A percentile compares a stretch with the other conserved stretches of the same genome.
Conservation (phyloP, 2,329 filamentous ascomycete species). For the Blastomyces parvus region DNA sequence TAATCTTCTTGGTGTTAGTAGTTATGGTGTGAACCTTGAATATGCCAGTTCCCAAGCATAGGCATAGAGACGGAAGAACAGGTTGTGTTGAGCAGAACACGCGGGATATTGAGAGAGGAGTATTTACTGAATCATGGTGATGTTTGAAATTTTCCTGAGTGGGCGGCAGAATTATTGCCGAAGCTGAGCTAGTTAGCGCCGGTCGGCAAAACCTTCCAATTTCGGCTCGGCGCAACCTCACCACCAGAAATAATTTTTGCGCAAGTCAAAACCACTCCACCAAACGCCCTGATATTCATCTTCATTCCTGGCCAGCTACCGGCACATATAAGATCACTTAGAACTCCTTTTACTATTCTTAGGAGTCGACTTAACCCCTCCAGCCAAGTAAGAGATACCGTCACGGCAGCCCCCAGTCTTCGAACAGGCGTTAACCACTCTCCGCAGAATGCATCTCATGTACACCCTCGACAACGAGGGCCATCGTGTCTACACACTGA, state of each 20-base stretch:
- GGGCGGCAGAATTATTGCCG: no score
- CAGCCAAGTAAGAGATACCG: neutral
- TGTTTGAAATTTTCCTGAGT: neutral
- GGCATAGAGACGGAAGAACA: neutral
- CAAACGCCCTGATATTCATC: neutral
- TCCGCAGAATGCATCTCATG: slow-evolving; percentile 58
- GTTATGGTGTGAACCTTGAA: neutral
- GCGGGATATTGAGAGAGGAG: neutral
- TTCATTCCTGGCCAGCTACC: neutral
- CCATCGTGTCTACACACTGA: slow-evolving; percentile 89
- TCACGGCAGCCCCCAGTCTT: neutral
- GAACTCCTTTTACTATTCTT: neutral
- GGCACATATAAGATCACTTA: neutral
- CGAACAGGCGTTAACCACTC: neutral
- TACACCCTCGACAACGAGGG: slow-evolving; percentile 75
- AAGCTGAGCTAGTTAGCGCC: slow-evolving; percentile 1
- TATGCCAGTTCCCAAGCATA: neutral
- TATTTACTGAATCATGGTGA: neutral
- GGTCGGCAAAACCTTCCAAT: slow-evolving; percentile 1
- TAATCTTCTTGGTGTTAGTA: slow-evolving; percentile 1
- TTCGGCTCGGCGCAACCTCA: neutral
- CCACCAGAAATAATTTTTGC: neutral
- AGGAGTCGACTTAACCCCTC: neutral
- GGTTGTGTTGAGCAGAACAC: neutral
- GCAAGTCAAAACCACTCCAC: neutral